phyloP scores from a whole-genome alignment of 1,139 yeast species.

The Tardiomyces depauwii region DNA sequence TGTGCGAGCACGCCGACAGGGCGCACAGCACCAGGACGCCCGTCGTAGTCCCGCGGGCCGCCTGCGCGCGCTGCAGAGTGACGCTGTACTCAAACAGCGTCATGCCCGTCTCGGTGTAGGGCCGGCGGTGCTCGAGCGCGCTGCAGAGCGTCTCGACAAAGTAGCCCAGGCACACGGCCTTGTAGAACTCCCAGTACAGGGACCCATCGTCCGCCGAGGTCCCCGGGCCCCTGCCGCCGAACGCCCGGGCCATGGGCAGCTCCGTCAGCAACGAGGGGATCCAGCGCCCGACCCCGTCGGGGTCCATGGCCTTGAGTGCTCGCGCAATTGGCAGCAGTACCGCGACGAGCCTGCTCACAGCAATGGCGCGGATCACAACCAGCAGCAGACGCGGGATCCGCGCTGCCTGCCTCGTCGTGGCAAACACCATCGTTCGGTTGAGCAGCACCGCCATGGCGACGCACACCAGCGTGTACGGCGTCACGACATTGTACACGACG shows the following conservation, averaged over 20 bases:
- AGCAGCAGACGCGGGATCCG: constrained; percentile 20
- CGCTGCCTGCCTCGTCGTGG: constrained; percentile 41
- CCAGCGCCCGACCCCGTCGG: neutral
- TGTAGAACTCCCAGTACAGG: neutral
- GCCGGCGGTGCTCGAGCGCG: constrained; percentile 45
- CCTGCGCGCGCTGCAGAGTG: constrained; percentile 60
- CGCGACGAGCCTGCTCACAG: constrained; percentile 27
- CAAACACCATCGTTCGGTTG: constrained; percentile 57
- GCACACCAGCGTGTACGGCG: constrained; percentile 42
- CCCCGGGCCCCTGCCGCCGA: neutral
- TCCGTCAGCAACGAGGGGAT: neutral
- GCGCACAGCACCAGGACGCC: constrained; percentile 42
- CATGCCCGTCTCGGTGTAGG: constrained; percentile 56
- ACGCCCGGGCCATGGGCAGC: neutral
- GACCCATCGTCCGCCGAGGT: neutral
- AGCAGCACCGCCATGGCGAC: constrained; percentile 54
- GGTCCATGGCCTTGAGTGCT: constrained; percentile 26
- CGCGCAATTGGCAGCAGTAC: constrained; percentile 31
- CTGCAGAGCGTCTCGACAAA: constrained; percentile 62
- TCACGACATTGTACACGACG: constrained; percentile 13
- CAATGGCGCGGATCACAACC: constrained; percentile 29
- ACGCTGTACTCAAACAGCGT: constrained; percentile 65
- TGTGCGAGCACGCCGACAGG: constrained; percentile 43
- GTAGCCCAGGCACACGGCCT: constrained; percentile 51
- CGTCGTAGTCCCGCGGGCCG: constrained; percentile 39